These are phyloP conservation scores for Bretschneidera sinensis DNA, from an alignment of 345 rosid species.

Conservation along the genomic window DNA sequence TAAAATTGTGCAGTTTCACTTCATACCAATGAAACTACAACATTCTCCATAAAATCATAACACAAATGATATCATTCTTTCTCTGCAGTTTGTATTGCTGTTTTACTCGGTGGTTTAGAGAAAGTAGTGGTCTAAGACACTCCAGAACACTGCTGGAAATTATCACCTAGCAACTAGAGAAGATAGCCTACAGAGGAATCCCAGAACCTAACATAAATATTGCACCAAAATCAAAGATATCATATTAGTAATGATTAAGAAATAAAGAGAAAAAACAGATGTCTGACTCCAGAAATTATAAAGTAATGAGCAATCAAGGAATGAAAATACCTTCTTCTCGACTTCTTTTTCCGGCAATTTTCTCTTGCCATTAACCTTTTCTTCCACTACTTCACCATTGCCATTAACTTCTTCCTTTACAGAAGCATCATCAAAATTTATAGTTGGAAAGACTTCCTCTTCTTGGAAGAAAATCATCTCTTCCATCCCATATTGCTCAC, in stretches of 20 bases:
- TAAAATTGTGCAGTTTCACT: constrained; percentile 2
- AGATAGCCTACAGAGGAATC: neutral
- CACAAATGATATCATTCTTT: neutral
- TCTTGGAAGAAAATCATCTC: constrained; percentile 82
- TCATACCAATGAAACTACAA: too few relatives aligned
- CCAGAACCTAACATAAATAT: neutral
- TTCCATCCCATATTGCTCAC: constrained; percentile 53
- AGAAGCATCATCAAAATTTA: constrained; percentile 34
- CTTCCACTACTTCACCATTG: constrained; percentile 34
- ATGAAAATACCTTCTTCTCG: constrained; percentile 59
- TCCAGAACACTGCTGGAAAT: neutral
- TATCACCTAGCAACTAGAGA: neutral
- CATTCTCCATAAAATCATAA: neutral
- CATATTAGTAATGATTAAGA: neutral
- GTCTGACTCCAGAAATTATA: neutral
- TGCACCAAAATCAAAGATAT: too few relatives aligned
- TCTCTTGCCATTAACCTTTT: constrained; percentile 54
- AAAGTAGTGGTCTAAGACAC: neutral
- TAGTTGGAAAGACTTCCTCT: constrained; percentile 65
- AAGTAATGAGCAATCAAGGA: constrained; percentile 1
- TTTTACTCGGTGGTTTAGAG: neutral
- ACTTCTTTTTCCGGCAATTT: constrained; percentile 47
- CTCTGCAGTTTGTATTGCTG: neutral
- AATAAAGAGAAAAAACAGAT: constrained; percentile 3
- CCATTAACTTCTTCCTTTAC: constrained; percentile 26